phyloP scores from a whole-genome alignment of 2,329 filamentous ascomycete genomes.

The Dactylonectria estremocensis region DNA sequence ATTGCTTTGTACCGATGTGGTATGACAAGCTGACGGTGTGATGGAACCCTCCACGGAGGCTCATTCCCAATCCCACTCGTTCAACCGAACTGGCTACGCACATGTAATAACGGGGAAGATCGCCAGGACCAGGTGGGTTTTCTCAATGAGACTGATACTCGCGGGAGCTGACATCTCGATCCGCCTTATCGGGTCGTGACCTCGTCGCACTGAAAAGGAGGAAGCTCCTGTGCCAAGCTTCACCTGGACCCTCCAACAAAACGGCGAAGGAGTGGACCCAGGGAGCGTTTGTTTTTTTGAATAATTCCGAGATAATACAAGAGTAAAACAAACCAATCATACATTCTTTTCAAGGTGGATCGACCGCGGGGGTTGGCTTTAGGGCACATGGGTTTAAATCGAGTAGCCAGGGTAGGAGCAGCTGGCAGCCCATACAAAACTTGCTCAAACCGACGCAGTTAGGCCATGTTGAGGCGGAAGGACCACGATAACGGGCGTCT shows the following conservation, averaged over 20 bases:
- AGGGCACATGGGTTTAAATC: not conserved
- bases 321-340: not conserved
- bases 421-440: constrained; percentile 12
- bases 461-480: constrained; percentile 11
- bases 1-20: not conserved
- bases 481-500: not conserved
- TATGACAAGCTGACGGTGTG: not conserved
- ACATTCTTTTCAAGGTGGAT: not conserved
- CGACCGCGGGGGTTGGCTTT: not conserved
- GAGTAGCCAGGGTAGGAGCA: not conserved
- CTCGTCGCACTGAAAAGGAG: not conserved
- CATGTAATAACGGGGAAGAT: not conserved
- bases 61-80: not conserved
- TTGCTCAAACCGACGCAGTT: constrained; percentile 47
- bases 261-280: not conserved
- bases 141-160: not conserved
- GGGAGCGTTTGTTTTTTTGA: not conserved
- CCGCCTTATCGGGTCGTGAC: constrained; percentile 4
- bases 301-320: not conserved
- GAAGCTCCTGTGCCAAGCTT: not conserved
- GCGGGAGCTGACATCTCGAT: not conserved
- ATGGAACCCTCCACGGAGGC: constrained; percentile 4
- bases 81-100: constrained; percentile 1
- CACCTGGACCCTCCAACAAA: not conserved
- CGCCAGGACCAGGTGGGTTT: not conserved